Evolutionary conservation across 345 rosid genomes (phyloP).

Genomic region (Camelina sativa): DNA sequence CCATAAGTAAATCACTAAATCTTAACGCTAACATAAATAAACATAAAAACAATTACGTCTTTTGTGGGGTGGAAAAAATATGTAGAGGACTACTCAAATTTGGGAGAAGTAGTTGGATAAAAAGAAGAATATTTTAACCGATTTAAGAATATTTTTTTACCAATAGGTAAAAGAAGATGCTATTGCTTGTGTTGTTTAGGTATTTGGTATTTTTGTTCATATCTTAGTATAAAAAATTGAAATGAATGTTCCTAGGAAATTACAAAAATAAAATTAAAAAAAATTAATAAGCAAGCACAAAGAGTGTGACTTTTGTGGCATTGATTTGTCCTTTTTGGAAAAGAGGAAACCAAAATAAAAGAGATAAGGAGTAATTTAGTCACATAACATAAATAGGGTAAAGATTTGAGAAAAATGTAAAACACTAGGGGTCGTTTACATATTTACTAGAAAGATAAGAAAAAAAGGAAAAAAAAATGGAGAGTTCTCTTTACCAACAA

Average conservation of each 20-base stretch:
- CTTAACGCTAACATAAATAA: neutral
- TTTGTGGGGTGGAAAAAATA: neutral
- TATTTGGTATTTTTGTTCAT: neutral
- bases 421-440: conserved; percentile 12
- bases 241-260: neutral
- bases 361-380: neutral
- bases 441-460: conserved; percentile 11
- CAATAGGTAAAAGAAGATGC: conserved; percentile 12
- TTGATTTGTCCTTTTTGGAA: neutral
- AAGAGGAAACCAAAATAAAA: neutral
- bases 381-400: neutral
- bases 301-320: neutral
- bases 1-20: neutral
- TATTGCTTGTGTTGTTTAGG: conserved; percentile 1
- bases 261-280: neutral
- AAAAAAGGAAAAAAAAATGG: conserved; percentile 9
- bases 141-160: too few relatives aligned
- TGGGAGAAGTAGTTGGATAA: conserved; percentile 13
- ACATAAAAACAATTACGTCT: neutral
- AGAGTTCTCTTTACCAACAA: conserved; percentile 54
- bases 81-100: neutral
- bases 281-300: neutral
- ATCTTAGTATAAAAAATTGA: neutral
- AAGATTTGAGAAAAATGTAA: neutral
- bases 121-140: neutral